phyloP scores from a whole-genome alignment of 306 rosid species.

The Rosa lucieae region DNA sequence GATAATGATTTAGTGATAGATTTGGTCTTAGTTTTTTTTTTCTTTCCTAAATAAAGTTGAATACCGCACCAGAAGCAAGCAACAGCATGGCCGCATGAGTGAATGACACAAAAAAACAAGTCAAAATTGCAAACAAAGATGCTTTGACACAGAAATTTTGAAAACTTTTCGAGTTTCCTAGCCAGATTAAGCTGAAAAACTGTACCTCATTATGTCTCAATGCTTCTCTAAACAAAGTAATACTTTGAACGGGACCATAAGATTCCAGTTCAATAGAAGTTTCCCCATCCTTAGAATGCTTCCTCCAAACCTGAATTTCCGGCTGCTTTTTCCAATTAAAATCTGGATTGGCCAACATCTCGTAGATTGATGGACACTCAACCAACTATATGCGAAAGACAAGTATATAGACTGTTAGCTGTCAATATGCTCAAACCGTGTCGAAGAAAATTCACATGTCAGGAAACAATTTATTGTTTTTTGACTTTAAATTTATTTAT shows the following conservation, averaged over 20 bases:
- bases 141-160: neutral
- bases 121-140: neutral
- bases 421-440: constrained; percentile 2
- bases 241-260: constrained; percentile 51
- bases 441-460: neutral
- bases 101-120: neutral
- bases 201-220: constrained; percentile 71
- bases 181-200: neutral
- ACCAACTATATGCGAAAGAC: constrained; percentile 56
- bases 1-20: neutral
- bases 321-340: constrained; percentile 76
- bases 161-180: neutral
- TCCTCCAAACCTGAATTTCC: constrained; percentile 80
- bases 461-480: neutral
- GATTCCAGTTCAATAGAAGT: constrained; percentile 56
- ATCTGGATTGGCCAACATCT: constrained; percentile 83
- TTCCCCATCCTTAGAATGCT: constrained; percentile 51
- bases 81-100: neutral
- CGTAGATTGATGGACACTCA: constrained; percentile 94
- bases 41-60: neutral
- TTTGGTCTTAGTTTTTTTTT: neutral
- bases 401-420: constrained; percentile 15
- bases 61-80: neutral
- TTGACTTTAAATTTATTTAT: neutral
- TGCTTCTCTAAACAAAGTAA: constrained; percentile 69